phyloP scores from a whole-genome alignment of 2,329 filamentous ascomycete species.

The Capronia coronata region DNA sequence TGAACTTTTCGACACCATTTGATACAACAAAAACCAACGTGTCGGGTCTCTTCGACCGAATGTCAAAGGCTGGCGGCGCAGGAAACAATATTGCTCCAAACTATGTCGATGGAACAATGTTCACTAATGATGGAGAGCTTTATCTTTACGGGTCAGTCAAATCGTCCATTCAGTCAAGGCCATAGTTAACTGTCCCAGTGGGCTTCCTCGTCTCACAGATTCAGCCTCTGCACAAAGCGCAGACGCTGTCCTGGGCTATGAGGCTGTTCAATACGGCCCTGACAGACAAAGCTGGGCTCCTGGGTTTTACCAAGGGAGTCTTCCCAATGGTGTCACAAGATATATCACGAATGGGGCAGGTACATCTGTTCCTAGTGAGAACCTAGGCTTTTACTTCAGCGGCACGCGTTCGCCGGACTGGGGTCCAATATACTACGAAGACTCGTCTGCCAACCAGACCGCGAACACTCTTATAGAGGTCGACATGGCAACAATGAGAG shows the following conservation, averaged over 20 bases:
- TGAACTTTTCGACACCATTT: constrained; percentile 56
- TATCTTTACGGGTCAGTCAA: constrained; percentile 49
- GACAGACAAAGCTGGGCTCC: constrained; percentile 40
- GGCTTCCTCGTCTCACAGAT: constrained; percentile 40
- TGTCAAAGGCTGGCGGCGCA: constrained; percentile 45
- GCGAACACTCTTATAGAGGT: constrained; percentile 56
- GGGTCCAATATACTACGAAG: constrained; percentile 42
- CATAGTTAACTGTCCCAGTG: constrained; percentile 35
- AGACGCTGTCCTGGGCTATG: constrained; percentile 47
- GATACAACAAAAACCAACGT: constrained; percentile 46
- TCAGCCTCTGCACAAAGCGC: constrained; percentile 29
- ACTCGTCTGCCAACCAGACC: constrained; percentile 46
- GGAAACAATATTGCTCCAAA: constrained; percentile 41
- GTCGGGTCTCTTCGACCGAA: constrained; percentile 47
- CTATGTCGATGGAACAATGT: constrained; percentile 58
- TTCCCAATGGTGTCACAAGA: constrained; percentile 48
- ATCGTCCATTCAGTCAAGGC: neutral
- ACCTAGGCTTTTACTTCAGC: constrained; percentile 65
- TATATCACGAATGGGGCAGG: constrained; percentile 61
- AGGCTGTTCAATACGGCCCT: constrained; percentile 48
- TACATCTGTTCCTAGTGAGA: constrained; percentile 61
- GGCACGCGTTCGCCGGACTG: constrained; percentile 50
- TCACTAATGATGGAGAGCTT: constrained; percentile 59
- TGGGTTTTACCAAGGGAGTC: constrained; percentile 39
- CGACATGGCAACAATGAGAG: constrained; percentile 49